These are phyloP conservation scores for Tylopilus sp. DNA, from an alignment of 1,284 basidiomycete genomes.

Conservation along the genomic window DNA sequence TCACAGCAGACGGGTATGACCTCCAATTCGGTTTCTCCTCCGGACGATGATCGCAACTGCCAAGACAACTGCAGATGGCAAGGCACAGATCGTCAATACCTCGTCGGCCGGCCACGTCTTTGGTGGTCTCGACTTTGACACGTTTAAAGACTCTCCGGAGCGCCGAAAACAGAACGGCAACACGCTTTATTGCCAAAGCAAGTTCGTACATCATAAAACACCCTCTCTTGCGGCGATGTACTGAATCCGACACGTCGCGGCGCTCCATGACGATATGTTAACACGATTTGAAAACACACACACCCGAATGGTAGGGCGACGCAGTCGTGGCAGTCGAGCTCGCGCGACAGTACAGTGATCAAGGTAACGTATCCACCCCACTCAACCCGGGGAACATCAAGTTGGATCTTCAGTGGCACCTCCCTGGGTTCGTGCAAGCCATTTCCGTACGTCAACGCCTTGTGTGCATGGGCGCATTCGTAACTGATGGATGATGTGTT, in stretches of 20 bases:
- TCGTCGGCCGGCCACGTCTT: slow-evolving; percentile 36
- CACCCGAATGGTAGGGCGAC: slow-evolving; percentile 20
- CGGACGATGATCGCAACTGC: slow-evolving; percentile 41
- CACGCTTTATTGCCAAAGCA: slow-evolving; percentile 44
- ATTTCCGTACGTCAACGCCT: slow-evolving; percentile 11
- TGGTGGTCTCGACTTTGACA: slow-evolving; percentile 33
- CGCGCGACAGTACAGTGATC: slow-evolving; percentile 21
- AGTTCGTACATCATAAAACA: slow-evolving; percentile 44
- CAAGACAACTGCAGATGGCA: slow-evolving; percentile 27
- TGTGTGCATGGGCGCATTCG: background rate
- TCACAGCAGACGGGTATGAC: slow-evolving; percentile 52
- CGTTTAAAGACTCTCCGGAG: slow-evolving; percentile 38
- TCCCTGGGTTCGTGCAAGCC: slow-evolving; percentile 10
- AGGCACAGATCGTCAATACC: slow-evolving; percentile 43
- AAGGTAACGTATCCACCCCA: slow-evolving; percentile 27
- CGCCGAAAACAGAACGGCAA: slow-evolving; percentile 27
- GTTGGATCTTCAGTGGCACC: slow-evolving; percentile 25
- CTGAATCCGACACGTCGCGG: background rate
- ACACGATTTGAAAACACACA: background rate
- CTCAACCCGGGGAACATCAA: slow-evolving; percentile 29
- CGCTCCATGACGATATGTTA: too few species aligned
- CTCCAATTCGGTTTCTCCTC: slow-evolving; percentile 54
- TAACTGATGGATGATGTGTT: too few species aligned
- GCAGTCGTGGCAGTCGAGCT: slow-evolving; percentile 24
- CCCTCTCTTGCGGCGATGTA: too few species aligned